These are phyloP conservation scores for Starmerella bombi DNA, from an alignment of 805 yeast species.

Conservation along the genomic window DNA sequence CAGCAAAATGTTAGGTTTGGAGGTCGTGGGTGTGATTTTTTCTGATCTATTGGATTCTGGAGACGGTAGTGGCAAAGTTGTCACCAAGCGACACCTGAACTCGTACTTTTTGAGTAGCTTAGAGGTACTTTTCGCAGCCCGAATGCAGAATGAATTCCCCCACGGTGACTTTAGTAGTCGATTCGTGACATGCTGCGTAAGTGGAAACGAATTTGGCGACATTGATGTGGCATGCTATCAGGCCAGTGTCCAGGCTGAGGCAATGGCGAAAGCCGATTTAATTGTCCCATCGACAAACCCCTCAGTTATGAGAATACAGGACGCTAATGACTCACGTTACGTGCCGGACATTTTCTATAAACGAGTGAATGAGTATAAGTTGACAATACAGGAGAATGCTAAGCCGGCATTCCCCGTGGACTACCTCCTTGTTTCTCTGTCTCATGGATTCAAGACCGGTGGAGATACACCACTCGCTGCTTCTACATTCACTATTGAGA, in stretches of 20 bases:
- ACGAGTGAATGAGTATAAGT: constrained; percentile 73
- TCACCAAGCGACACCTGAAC: constrained; percentile 85
- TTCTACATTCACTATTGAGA: constrained; percentile 55
- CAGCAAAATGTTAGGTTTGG: constrained; percentile 41
- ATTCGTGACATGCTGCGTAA: constrained; percentile 82
- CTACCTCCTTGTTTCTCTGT: constrained; percentile 67
- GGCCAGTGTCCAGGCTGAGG: constrained; percentile 78
- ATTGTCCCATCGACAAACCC: constrained; percentile 86
- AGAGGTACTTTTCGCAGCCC: constrained; percentile 74
- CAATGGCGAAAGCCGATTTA: constrained; percentile 71
- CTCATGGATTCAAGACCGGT: constrained; percentile 72
- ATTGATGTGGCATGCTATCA: constrained; percentile 87
- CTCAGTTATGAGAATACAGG: constrained; percentile 66
- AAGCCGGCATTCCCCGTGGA: constrained; percentile 92
- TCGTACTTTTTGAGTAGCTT: constrained; percentile 81
- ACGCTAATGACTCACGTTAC: constrained; percentile 57
- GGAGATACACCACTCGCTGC: constrained; percentile 23
- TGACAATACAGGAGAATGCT: constrained; percentile 77
- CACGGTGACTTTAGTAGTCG: constrained; percentile 51
- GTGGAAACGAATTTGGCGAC: constrained; percentile 80
- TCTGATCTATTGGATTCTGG: constrained; percentile 88
- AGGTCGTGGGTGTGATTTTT: constrained; percentile 69
- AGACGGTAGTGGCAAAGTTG: constrained; percentile 70
- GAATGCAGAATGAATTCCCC: constrained; percentile 54
- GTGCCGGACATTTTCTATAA: constrained; percentile 91